phyloP scores from a whole-genome alignment of 2,329 filamentous ascomycete species.

The Neonectria faginata region DNA sequence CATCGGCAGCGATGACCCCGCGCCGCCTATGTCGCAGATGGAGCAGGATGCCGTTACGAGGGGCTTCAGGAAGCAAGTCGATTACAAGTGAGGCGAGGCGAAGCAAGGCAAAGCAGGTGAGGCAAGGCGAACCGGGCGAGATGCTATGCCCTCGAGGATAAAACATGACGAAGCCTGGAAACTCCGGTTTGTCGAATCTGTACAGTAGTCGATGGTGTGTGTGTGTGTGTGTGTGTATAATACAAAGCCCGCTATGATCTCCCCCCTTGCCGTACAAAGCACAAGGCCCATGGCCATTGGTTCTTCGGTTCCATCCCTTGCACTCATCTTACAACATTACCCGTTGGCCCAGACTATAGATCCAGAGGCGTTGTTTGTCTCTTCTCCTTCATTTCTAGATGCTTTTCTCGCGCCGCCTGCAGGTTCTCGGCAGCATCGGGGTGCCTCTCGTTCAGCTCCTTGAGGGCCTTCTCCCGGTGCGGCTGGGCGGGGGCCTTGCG shows the following conservation, averaged over 20 bases:
- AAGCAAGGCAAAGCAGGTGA: neutral
- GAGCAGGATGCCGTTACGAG: slow-evolving; percentile 55
- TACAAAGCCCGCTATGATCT: slow-evolving; percentile 53
- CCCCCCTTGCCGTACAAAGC: slow-evolving; percentile 38
- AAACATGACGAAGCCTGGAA: slow-evolving; percentile 38
- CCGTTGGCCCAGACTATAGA: slow-evolving; percentile 31
- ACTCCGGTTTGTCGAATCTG: slow-evolving; percentile 47
- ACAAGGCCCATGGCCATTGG: slow-evolving; percentile 18
- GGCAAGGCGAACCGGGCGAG: slow-evolving; percentile 18
- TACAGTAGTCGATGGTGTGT: slow-evolving; percentile 48
- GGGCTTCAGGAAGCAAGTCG: slow-evolving; percentile 64
- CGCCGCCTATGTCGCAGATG: slow-evolving; percentile 22
- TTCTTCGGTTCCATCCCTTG: slow-evolving; percentile 44
- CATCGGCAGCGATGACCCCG: slow-evolving; percentile 53
- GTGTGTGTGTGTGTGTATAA: slow-evolving; percentile 52
- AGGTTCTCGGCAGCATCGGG: slow-evolving; percentile 59
- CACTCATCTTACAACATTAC: slow-evolving; percentile 48
- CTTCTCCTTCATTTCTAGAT: slow-evolving; percentile 66
- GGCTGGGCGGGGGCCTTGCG: slow-evolving; percentile 70
- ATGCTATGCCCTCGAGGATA: slow-evolving; percentile 23
- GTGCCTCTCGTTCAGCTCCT: slow-evolving; percentile 60
- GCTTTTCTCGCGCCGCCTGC: slow-evolving; percentile 61
- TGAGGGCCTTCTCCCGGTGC: slow-evolving; percentile 60
- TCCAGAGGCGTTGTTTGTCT: slow-evolving; percentile 48
- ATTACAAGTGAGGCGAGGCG: slow-evolving; percentile 45